Evolutionary conservation across 495 filamentous ascomycete species (phyloP).

Genomic region (Penicillium malachiteum): DNA sequence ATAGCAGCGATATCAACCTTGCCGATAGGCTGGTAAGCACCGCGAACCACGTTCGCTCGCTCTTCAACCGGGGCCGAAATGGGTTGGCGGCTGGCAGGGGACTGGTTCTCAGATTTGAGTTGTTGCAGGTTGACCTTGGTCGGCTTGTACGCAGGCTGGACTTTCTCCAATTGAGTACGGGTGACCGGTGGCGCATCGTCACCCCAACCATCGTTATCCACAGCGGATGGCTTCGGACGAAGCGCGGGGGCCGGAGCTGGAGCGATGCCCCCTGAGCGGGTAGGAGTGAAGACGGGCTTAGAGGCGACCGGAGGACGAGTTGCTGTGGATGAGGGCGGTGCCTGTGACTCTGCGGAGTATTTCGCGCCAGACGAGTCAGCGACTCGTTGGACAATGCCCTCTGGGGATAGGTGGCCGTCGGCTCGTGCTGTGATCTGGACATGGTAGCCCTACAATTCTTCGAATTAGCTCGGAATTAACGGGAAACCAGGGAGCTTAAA

Average conservation of each 20-base stretch:
- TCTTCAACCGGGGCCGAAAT: constrained; percentile 32
- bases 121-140: constrained; percentile 89
- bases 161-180: constrained; percentile 86
- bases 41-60: constrained; percentile 69
- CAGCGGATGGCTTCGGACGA: constrained; percentile 30
- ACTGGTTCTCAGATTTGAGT: constrained; percentile 65
- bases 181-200: constrained; percentile 88
- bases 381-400: constrained; percentile 89
- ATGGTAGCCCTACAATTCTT: constrained; percentile 72
- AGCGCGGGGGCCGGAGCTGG: constrained; percentile 49
- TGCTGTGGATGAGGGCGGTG: constrained; percentile 43
- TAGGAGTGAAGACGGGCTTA: constrained; percentile 88
- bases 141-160: constrained; percentile 86
- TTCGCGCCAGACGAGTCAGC: constrained; percentile 94
- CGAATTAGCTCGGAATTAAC: not conserved
- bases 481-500: not conserved
- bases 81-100: constrained; percentile 51
- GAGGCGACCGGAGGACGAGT: constrained; percentile 70
- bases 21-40: constrained; percentile 93
- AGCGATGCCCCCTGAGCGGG: constrained; percentile 59
- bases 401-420: constrained; percentile 80
- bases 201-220: constrained; percentile 86
- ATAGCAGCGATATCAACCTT: constrained; percentile 95
- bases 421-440: constrained; percentile 95
- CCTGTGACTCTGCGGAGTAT: constrained; percentile 68